These are phyloP conservation scores for Linaria vulgaris DNA, from an alignment of 257 asterid genomes.

Conservation along the genomic window DNA sequence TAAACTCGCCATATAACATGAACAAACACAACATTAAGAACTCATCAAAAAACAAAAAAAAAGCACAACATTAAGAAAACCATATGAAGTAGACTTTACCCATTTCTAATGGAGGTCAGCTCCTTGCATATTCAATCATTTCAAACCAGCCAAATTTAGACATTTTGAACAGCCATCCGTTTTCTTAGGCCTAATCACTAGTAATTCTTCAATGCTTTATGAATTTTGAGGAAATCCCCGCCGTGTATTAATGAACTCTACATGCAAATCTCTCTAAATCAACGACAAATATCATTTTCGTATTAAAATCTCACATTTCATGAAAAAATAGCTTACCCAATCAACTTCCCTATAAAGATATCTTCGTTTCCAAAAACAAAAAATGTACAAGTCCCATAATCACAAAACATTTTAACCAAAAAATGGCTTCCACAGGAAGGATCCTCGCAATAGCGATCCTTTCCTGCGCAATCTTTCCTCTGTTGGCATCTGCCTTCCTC, in stretches of 20 bases:
- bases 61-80: no score
- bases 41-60: no score
- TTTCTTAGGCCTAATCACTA: slow-evolving; percentile 20
- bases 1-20: no score
- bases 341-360: slow-evolving; percentile 22
- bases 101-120: slow-evolving; percentile 13
- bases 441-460: slow-evolving; percentile 35
- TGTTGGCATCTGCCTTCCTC: slow-evolving; percentile 36
- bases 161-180: slow-evolving; percentile 20
- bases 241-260: no score
- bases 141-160: slow-evolving; percentile 20
- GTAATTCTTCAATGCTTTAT: no score
- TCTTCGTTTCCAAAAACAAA: not conserved
- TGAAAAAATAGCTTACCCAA: slow-evolving; percentile 21
- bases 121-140: not conserved
- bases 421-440: slow-evolving; percentile 45
- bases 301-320: no score
- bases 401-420: not conserved
- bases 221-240: no score
- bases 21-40: no score
- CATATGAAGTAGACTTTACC: not conserved
- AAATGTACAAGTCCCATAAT: slow-evolving; percentile 18
- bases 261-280: no score
- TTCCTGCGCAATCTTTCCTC: slow-evolving; percentile 39
- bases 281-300: no score